phyloP scores from a whole-genome alignment of 257 asterid species.

The Capsicum pubescens region DNA sequence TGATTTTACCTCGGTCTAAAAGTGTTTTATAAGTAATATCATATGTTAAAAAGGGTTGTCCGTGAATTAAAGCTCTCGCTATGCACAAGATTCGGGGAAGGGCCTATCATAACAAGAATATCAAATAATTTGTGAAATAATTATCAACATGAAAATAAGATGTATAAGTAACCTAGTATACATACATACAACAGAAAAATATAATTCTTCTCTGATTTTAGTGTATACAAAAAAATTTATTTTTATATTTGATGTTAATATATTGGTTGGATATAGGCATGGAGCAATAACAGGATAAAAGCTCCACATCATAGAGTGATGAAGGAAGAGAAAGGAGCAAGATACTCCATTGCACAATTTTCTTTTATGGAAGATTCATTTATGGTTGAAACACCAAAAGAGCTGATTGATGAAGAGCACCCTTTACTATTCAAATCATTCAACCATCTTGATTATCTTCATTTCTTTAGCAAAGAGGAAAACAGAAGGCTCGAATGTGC shows the following conservation, averaged over 20 bases:
- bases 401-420: conserved; percentile 59
- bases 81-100: too few species aligned
- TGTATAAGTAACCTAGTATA: too few species aligned
- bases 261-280: conserved; percentile 47
- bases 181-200: too few species aligned
- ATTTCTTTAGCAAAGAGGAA: conserved; percentile 67
- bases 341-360: conserved; percentile 71
- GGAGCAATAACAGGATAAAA: conserved; percentile 73
- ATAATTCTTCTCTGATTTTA: neutral
- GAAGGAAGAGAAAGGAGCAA: conserved; percentile 60
- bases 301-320: conserved; percentile 68
- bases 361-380: conserved; percentile 61
- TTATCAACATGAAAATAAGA: neutral
- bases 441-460: conserved; percentile 61
- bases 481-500: conserved; percentile 64
- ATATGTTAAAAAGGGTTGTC: too few species aligned
- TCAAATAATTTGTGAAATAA: neutral
- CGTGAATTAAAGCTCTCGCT: too few species aligned
- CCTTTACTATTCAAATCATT: conserved; percentile 62
- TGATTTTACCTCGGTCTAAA: too few species aligned
- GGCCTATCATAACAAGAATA: neutral
- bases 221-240: neutral
- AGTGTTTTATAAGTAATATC: too few species aligned
- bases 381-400: conserved; percentile 59
- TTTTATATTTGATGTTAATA: neutral